phyloP scores from a whole-genome alignment of 228 moss, liverwort and hornwort genomes.

The Sphagnum fallax region DNA sequence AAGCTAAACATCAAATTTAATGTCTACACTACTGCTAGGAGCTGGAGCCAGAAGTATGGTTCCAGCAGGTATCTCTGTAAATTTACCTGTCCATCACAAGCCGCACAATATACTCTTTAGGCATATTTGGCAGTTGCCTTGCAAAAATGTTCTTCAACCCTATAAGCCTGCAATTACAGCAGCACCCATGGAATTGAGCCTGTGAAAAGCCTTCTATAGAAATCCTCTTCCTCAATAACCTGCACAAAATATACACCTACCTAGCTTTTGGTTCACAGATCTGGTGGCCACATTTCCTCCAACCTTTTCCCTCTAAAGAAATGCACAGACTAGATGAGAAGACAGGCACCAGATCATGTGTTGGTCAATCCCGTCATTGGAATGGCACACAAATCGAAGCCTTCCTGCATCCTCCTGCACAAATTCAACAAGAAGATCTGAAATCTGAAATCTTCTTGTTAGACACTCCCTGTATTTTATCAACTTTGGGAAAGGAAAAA shows the following conservation, averaged over 20 bases:
- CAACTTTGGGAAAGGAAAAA: background rate
- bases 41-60: no score
- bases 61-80: no score
- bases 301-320: no score
- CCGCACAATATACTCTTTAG: slow-evolving; percentile 96
- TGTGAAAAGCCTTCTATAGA: background rate
- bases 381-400: slow-evolving; percentile 88
- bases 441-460: background rate
- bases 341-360: slow-evolving; percentile 87
- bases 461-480: background rate
- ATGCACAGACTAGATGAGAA: no score
- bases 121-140: slow-evolving; percentile 97
- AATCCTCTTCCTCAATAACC: background rate
- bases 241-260: background rate
- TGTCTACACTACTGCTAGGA: no score
- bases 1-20: no score
- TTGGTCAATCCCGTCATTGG: slow-evolving; percentile 83
- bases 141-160: slow-evolving; percentile 97
- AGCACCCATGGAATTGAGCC: background rate
- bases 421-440: background rate
- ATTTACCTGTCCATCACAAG: slow-evolving; percentile 94
- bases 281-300: no score
- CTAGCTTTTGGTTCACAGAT: no score
- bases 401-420: slow-evolving; percentile 88
- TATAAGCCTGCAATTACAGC: slow-evolving; percentile 57